Evolutionary conservation across 2,329 filamentous ascomycete genomes (phyloP).

Genomic region (Exophiala alcalophila): DNA sequence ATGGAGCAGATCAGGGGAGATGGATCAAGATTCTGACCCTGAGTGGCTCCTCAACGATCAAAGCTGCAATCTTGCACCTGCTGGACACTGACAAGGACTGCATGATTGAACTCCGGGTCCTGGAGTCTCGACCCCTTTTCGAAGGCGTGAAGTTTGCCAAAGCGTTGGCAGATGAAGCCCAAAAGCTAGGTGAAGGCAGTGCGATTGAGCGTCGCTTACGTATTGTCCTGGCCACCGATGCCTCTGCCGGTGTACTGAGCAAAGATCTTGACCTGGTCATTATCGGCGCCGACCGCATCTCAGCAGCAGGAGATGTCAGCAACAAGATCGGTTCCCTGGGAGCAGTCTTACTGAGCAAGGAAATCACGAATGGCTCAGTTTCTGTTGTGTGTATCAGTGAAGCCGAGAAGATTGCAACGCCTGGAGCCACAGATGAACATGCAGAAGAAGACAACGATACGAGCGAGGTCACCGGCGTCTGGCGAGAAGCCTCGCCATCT

Average conservation of each 20-base stretch:
- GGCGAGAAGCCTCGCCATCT: constrained; percentile 1
- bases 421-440: constrained; percentile 45
- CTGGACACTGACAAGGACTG: constrained; percentile 40
- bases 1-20: background rate
- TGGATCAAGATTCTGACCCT: constrained; percentile 56
- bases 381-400: constrained; percentile 58
- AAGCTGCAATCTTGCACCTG: constrained; percentile 37
- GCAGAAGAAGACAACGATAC: constrained; percentile 52
- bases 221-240: constrained; percentile 42
- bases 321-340: constrained; percentile 67
- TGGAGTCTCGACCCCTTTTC: constrained; percentile 66
- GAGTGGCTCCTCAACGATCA: constrained; percentile 62
- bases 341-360: constrained; percentile 54
- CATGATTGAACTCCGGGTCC: constrained; percentile 50
- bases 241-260: constrained; percentile 35
- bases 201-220: constrained; percentile 54
- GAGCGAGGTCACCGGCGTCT: constrained; percentile 44
- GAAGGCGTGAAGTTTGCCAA: constrained; percentile 60
- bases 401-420: constrained; percentile 59
- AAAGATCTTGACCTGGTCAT: constrained; percentile 43
- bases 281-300: constrained; percentile 64
- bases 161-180: constrained; percentile 36
- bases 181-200: constrained; percentile 32
- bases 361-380: constrained; percentile 37
- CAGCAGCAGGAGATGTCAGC: constrained; percentile 56